Conservation (phyloP, 164 flowering plant genomes). For the Nymphaea thermarum region DNA sequence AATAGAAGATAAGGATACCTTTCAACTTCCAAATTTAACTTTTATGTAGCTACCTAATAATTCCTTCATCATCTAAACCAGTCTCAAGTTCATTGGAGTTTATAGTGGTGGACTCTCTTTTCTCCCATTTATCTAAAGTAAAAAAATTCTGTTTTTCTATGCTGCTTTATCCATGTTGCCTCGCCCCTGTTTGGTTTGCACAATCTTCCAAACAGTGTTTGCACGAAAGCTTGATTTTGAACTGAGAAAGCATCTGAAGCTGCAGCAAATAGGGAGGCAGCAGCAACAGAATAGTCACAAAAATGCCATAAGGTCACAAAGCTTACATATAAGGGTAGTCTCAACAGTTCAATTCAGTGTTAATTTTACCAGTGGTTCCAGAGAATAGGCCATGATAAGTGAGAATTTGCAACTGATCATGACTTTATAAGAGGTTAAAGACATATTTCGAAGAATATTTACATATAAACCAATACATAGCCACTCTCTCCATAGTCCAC, state of each 20-base stretch:
- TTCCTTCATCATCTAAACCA: conserved; percentile 57
- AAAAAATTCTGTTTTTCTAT: conserved; percentile 42
- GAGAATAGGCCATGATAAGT: too few relatives aligned
- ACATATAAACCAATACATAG: too few relatives aligned
- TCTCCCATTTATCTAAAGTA: conserved; percentile 88
- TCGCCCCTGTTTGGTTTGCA: conserved; percentile 26
- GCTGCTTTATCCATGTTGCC: conserved; percentile 38
- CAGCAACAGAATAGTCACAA: background rate
- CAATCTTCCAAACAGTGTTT: conserved; percentile 79
- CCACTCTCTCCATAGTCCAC: too few relatives aligned
- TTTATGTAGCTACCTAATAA: conserved; percentile 82
- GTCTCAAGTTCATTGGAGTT: conserved; percentile 9
- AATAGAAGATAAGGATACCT: conserved; percentile 22
- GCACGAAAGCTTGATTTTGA: conserved; percentile 93
- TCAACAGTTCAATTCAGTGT: background rate
- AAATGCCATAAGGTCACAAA: too few relatives aligned
- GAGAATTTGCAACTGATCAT: too few relatives aligned
- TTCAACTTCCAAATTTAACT: conserved; percentile 71
- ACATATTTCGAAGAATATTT: too few relatives aligned
- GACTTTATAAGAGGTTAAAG: too few relatives aligned
- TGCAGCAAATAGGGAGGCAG: conserved; percentile 5
- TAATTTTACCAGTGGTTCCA: too few relatives aligned
- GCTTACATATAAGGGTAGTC: background rate
- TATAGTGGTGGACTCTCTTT: conserved; percentile 29
- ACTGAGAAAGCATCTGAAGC: conserved; percentile 66